Base-by-base conservation (phyloP, 208 protist species). In the Kentomonas sorsogonicus region DNA sequence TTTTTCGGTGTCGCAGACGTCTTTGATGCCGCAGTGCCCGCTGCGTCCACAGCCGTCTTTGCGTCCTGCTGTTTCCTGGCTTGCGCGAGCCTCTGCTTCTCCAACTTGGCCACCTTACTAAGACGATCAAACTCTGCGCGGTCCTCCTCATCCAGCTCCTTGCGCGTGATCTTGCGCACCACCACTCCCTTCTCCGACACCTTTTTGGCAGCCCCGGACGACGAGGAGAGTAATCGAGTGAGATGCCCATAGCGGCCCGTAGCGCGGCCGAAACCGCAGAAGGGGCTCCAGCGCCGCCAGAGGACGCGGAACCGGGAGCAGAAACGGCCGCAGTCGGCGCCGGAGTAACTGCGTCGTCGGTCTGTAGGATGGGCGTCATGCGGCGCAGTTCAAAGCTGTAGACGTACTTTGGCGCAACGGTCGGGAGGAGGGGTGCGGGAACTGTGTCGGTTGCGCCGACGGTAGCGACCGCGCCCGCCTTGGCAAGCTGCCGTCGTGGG, bases 301-400 rank as follows among this genome's bases (percentile, higher is more conserved):
- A 0, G 18, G 29, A 36, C 36, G 46, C 20, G 1, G 48, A 0
- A 38, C 46, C 2, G 34, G 1, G 23, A 26, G 26, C 44, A 13
- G 43, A n/a, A 0, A 9, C 9, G 3, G 43, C 43, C 36, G 52
- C 2, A 18, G 27, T 3, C 5, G 9, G 3, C 26, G 29, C 6
- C 11, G 22, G 10, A 0, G 15, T 11, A 16, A n/a, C n/a, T n/a
- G n/a, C n/a, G 23, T 44, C 47, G 1, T 30, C 23, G 11, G 16
- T 54, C 16, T 57, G 54, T 22, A 85, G 47, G 18, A 94, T 66
- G 20, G 87, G 87, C 1, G 79, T 67, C 87, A 94, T 94, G 52
- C 87, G 80, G 16, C 87, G 81, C n/a, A 94, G 72, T 55, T 94
- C 87, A 51, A 94, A 94, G 60, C 83, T 91, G 70, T 94, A 94